phyloP scores from a whole-genome alignment of 140 eudicot genomes.

The Artemisia princeps region DNA sequence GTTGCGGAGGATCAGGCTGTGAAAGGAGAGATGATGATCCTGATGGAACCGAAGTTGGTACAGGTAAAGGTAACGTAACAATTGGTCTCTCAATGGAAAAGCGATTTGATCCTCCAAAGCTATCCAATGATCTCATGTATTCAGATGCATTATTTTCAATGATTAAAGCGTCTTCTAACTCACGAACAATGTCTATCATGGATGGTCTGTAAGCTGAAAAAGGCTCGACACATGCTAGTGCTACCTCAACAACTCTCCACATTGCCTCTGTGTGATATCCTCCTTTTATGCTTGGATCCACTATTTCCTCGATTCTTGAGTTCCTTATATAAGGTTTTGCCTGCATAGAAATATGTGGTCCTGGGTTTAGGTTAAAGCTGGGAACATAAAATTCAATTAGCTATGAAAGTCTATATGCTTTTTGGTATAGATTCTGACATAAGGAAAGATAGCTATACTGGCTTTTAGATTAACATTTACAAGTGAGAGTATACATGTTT shows the following conservation, averaged over 20 bases:
- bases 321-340: slow-evolving; percentile 69
- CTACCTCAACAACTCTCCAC: slow-evolving; percentile 92
- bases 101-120: slow-evolving; percentile 75
- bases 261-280: slow-evolving; percentile 82
- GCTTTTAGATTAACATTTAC: too few species aligned
- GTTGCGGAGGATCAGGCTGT: slow-evolving; percentile 68
- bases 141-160: slow-evolving; percentile 84
- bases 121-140: slow-evolving; percentile 78
- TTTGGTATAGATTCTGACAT: neutral
- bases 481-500: too few species aligned
- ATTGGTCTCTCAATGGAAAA: slow-evolving; percentile 69
- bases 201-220: slow-evolving; percentile 70
- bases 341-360: slow-evolving; percentile 27
- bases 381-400: neutral
- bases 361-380: neutral
- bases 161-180: slow-evolving; percentile 82
- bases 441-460: neutral
- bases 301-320: slow-evolving; percentile 69
- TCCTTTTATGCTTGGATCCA: slow-evolving; percentile 75
- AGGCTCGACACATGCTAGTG: slow-evolving; percentile 72
- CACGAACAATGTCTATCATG: slow-evolving; percentile 78
- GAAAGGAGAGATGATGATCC: slow-evolving; percentile 48
- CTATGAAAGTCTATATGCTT: neutral
- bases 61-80: slow-evolving; percentile 45
- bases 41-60: slow-evolving; percentile 36